Base-by-base conservation (phyloP, 495 filamentous ascomycete genomes). In the Acidiella bohemica region DNA sequence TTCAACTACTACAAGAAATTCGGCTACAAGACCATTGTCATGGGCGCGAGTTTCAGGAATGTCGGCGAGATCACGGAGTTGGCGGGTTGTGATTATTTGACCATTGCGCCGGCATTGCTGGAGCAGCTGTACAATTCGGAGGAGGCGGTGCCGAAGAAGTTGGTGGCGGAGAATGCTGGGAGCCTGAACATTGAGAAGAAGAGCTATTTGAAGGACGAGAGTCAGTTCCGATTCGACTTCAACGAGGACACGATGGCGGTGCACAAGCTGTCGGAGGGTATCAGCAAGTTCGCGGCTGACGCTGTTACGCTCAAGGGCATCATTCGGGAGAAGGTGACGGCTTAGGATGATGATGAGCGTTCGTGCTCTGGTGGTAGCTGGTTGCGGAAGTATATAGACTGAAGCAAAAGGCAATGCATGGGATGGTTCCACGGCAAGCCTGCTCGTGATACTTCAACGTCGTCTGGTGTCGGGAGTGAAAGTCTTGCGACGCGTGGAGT, bases 1-100 rank as follows among this genome's bases (percentile, higher is more conserved):
- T 99, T 81, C 80, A 93, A 99, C 72, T 99, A 99, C 81, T 99
- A 99, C 78, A 99, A 99, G 84, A 99, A 95, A 73, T 80, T 71
- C 64, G 85, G 81, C 57, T 95, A 99, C 76, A 87, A 90, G 53
- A 97, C 90, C 62, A 93, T 93, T 55, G 90, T 99, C 60, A 99
- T 99, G 90, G 90, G 90, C 58, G 90, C 90, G 49, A 94, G 86
- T 11, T 99, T 99, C 83, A 73, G 90, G 55, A 94, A 81, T 68
- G 64, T 67, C 39, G 90, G 90, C 48, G 90, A 99, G 70, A 93
- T 99, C 66, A 94, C 81, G 31, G 92, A 99, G 73, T 71, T 99
- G 24, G 85, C 85, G 60, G 90, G 90, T 56, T 96, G 90, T 58
- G 90, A 99, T 66, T 99, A 96, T 72, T 70, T 99, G 48, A 99